Conservation (phyloP, 352 stramenopile genomes). For the Saprolegnia diclina region DNA sequence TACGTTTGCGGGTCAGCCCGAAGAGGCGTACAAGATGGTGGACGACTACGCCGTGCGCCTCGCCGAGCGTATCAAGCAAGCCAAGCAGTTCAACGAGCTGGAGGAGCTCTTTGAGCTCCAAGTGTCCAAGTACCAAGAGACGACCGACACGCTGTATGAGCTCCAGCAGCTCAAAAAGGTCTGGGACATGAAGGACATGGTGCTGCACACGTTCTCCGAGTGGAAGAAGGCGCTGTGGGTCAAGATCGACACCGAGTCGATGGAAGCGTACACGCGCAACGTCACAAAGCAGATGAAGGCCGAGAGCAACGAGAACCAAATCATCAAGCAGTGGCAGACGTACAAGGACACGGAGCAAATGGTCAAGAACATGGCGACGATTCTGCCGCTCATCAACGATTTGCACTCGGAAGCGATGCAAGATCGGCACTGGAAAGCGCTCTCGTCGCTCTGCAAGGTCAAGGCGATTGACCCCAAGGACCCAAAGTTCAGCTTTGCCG, state of each 20-base stretch:
- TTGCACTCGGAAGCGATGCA: slow-evolving; percentile 93
- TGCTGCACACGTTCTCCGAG: slow-evolving; percentile 75
- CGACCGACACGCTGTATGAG: slow-evolving; percentile 83
- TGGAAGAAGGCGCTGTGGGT: slow-evolving; percentile 82
- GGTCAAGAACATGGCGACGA: slow-evolving; percentile 82
- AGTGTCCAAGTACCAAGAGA: slow-evolving; percentile 83
- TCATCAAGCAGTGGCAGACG: slow-evolving; percentile 84
- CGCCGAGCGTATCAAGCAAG: slow-evolving; percentile 75
- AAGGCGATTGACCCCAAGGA: slow-evolving; percentile 82
- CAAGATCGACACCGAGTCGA: slow-evolving; percentile 74
- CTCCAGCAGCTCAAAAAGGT: slow-evolving; percentile 82
- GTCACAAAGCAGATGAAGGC: slow-evolving; percentile 86
- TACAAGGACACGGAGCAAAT: slow-evolving; percentile 84
- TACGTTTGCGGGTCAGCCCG: slow-evolving; percentile 75
- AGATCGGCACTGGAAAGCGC: slow-evolving; percentile 88
- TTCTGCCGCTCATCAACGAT: slow-evolving; percentile 90
- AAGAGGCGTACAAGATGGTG: slow-evolving; percentile 84
- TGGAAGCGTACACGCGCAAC: slow-evolving; percentile 65
- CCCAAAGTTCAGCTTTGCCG: slow-evolving; percentile 74
- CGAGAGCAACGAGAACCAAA: slow-evolving; percentile 69
- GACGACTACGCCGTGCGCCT: slow-evolving; percentile 61
- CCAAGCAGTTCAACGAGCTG: slow-evolving; percentile 80
- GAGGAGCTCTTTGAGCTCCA: slow-evolving; percentile 85
- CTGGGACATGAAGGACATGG: slow-evolving; percentile 81
- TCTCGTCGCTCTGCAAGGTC: slow-evolving; percentile 82